Evolutionary conservation across 1,284 basidiomycete species (phyloP).

Genomic region (Tranzscheliella williamsii): DNA sequence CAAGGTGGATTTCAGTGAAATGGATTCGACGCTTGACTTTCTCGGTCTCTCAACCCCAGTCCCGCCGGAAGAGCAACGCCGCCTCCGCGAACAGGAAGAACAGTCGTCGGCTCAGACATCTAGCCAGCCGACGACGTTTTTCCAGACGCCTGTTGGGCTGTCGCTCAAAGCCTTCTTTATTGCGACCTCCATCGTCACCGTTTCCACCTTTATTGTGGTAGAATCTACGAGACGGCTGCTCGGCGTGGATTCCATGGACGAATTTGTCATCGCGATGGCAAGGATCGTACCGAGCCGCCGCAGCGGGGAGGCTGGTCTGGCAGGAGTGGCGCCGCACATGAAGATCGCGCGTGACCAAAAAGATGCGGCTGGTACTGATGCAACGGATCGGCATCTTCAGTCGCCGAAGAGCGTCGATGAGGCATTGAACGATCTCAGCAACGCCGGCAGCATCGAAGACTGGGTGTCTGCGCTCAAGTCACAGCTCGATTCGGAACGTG

Average conservation of each 20-base stretch:
- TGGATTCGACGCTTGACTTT: constrained; percentile 39
- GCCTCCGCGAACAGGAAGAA: constrained; percentile 7
- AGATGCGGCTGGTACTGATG: not conserved
- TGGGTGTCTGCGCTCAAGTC: constrained; percentile 29
- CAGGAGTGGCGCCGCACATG: constrained; percentile 25
- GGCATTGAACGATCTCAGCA: constrained; percentile 22
- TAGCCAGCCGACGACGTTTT: constrained; percentile 4
- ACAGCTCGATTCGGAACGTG: constrained; percentile 30
- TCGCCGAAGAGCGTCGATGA: constrained; percentile 19
- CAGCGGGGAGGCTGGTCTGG: constrained; percentile 5
- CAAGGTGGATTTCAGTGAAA: constrained; percentile 34
- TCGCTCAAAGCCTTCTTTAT: constrained; percentile 37
- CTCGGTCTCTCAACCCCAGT: constrained; percentile 25
- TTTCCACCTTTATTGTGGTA: constrained; percentile 10
- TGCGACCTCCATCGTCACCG: constrained; percentile 28
- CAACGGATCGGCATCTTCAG: not conserved
- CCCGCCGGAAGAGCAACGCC: constrained; percentile 16
- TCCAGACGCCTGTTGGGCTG: constrained; percentile 28
- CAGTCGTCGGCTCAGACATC: not conserved
- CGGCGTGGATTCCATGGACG: constrained; percentile 35
- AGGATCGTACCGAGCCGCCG: constrained; percentile 17
- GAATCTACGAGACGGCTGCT: constrained; percentile 15
- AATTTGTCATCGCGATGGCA: constrained; percentile 34
- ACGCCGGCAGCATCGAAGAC: constrained; percentile 31
- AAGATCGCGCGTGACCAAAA: not conserved